phyloP scores from a whole-genome alignment of 106 monocot species.

The Allium fistulosum region DNA sequence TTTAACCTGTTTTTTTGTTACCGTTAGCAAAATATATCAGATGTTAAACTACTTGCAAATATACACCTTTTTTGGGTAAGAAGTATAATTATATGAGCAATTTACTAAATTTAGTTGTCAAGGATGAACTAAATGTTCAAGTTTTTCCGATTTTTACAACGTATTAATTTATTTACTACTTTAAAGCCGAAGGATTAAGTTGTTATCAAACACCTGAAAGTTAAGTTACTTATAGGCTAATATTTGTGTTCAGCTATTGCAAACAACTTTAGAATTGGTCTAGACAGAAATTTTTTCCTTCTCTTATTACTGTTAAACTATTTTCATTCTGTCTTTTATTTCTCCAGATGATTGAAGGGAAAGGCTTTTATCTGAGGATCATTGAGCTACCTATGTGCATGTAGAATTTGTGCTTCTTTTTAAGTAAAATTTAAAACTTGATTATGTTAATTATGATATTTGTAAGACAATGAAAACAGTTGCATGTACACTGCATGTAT shows the following conservation, averaged over 20 bases:
- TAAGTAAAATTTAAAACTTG: background rate
- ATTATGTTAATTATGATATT: slow-evolving; percentile 3
- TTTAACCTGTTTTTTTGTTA: background rate
- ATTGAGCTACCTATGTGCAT: background rate
- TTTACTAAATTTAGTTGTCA: background rate
- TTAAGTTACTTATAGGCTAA: background rate
- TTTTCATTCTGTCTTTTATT: background rate
- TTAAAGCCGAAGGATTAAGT: too few species aligned
- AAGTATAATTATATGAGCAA: background rate
- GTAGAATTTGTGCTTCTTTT: background rate
- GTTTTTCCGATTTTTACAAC: too few species aligned
- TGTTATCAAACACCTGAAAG: background rate
- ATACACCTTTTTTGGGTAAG: background rate
- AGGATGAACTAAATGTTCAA: too few species aligned
- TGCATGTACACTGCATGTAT: background rate
- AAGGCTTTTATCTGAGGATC: too few species aligned
- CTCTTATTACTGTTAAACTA: background rate
- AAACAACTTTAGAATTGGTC: background rate
- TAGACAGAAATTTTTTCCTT: background rate
- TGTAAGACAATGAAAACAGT: background rate
- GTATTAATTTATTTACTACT: too few species aligned
- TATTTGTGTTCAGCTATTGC: background rate
- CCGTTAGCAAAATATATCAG: background rate
- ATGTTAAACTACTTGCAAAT: background rate
- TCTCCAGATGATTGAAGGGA: slow-evolving; percentile 7